These are phyloP conservation scores for Alternaria ventricosa DNA, from an alignment of 2,329 filamentous ascomycete genomes.

Conservation along the genomic window DNA sequence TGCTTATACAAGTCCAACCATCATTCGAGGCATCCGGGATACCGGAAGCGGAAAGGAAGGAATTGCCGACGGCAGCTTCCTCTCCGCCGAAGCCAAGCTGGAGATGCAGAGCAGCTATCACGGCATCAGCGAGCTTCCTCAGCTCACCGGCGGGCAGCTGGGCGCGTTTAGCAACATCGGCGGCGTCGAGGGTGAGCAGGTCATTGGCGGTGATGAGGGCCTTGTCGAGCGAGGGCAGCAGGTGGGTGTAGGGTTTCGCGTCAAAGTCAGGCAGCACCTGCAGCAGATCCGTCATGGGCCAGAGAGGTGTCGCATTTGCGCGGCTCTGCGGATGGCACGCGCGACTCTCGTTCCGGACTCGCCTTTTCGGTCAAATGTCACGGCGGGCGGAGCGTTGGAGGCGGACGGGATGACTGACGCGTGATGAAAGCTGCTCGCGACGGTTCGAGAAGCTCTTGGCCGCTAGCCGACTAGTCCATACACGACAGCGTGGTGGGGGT, in stretches of 20 bases:
- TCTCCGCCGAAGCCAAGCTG: slow-evolving; percentile 59
- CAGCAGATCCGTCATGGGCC: slow-evolving; percentile 81
- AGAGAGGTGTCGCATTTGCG: slow-evolving; percentile 33
- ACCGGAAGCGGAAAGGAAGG: slow-evolving; percentile 23
- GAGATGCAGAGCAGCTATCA: slow-evolving; percentile 71
- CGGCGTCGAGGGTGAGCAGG: slow-evolving; percentile 80
- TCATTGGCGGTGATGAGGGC: slow-evolving; percentile 80
- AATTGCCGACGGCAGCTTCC: slow-evolving; percentile 20
- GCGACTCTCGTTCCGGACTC: slow-evolving; percentile 10
- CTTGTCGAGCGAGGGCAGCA: slow-evolving; percentile 81
- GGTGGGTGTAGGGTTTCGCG: slow-evolving; percentile 71
- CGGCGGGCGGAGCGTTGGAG: background rate
- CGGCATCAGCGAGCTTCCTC: slow-evolving; percentile 71
- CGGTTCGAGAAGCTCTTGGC: background rate
- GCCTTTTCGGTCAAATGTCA: slow-evolving; percentile 5
- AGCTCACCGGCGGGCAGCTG: slow-evolving; percentile 82
- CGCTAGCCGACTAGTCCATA: background rate
- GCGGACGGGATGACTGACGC: background rate
- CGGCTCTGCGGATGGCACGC: slow-evolving; percentile 44
- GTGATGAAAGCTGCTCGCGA: slow-evolving; percentile 4
- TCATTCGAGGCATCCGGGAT: slow-evolving; percentile 17
- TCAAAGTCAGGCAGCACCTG: slow-evolving; percentile 82
- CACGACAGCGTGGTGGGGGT: background rate
- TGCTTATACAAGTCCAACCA: slow-evolving; percentile 72
- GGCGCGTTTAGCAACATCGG: slow-evolving; percentile 85